Evolutionary conservation across 257 asterid species (phyloP).

Genomic region (Rhazya stricta): DNA sequence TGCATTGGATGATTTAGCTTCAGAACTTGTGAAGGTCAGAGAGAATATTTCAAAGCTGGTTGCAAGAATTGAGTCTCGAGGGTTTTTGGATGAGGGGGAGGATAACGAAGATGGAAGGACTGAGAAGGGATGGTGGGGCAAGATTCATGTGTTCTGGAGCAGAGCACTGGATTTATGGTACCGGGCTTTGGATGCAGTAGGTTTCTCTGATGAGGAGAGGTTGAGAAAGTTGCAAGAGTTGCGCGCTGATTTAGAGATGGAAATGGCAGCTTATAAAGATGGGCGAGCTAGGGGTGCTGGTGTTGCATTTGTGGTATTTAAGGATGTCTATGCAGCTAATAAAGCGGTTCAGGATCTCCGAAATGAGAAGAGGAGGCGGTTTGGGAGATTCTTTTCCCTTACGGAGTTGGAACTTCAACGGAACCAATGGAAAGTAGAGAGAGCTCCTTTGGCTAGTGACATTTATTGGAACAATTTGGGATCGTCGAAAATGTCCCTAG

Average conservation of each 20-base stretch:
- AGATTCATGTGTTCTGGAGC: constrained; percentile 38
- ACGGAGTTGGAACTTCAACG: constrained; percentile 85
- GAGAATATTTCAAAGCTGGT: constrained; percentile 70
- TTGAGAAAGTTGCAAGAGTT: constrained; percentile 84
- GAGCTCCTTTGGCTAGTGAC: constrained; percentile 96
- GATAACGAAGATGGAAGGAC: constrained; percentile 32
- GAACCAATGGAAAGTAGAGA: constrained; percentile 95
- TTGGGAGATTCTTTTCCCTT: constrained; percentile 83
- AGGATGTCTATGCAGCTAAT: constrained; percentile 85
- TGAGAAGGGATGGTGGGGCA: constrained; percentile 40
- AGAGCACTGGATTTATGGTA: constrained; percentile 60
- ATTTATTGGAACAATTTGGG: constrained; percentile 98
- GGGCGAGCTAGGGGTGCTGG: constrained; percentile 97
- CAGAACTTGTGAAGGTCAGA: constrained; percentile 80
- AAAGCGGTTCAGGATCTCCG: constrained; percentile 89
- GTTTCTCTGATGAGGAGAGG: constrained; percentile 86
- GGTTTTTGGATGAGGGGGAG: constrained; percentile 47
- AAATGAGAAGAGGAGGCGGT: constrained; percentile 72
- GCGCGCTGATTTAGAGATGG: constrained; percentile 98
- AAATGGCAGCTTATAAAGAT: constrained; percentile 96
- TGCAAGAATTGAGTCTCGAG: constrained; percentile 60
- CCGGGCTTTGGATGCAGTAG: constrained; percentile 52
- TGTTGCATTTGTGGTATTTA: constrained; percentile 90
- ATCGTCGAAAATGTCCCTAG: constrained; percentile 76
- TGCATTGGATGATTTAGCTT: constrained; percentile 87